Conservation (phyloP, 345 rosid species). For the Melaleuca quinquenervia region DNA sequence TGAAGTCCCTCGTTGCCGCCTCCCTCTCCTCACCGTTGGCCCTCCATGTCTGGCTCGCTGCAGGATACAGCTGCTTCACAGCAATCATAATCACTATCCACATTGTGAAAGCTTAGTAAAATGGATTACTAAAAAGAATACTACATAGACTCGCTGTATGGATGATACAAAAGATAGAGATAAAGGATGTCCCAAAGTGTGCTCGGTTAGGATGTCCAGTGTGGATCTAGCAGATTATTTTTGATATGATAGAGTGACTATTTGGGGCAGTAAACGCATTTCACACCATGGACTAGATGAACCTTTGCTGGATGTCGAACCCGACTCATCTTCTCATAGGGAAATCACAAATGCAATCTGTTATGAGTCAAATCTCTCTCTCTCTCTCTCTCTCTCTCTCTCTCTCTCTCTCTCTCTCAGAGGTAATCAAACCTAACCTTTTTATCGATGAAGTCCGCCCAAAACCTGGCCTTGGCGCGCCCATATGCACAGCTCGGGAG, state of each 20-base stretch:
- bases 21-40: slow-evolving; percentile 30
- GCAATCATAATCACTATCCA: background rate
- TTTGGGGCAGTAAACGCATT: no score
- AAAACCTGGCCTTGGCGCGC: slow-evolving; percentile 50
- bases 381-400: no score
- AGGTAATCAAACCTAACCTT: slow-evolving; percentile 20
- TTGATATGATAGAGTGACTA: background rate
- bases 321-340: no score
- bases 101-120: background rate
- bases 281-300: no score
- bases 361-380: no score
- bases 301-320: no score
- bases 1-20: slow-evolving; percentile 25
- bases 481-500: slow-evolving; percentile 44
- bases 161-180: background rate
- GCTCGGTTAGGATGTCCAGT: background rate
- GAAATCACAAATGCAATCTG: no score
- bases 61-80: slow-evolving; percentile 26
- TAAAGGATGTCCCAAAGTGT: background rate
- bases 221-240: background rate
- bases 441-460: slow-evolving; percentile 63
- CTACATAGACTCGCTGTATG: background rate
- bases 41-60: slow-evolving; percentile 20
- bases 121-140: background rate
- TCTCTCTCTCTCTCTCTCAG: background rate